A percentile compares a stretch with the other conserved stretches of the same genome.
phyloP scores from a whole-genome alignment of 192 early-diverging fungal species.

The Backusella morwellensis region DNA sequence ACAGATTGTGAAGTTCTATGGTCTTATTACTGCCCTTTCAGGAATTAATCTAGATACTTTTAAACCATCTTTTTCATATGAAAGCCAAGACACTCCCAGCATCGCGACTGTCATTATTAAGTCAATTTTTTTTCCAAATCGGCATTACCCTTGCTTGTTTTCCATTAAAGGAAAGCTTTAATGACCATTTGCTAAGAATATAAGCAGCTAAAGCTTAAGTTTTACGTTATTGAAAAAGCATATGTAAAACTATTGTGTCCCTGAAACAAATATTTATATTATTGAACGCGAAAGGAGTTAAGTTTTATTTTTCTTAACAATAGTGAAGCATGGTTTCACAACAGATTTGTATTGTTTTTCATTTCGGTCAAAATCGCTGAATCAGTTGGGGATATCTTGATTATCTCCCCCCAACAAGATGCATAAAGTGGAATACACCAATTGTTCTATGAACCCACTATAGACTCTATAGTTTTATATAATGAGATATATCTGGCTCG shows the following conservation, averaged over 20 bases:
- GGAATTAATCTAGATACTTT: neutral
- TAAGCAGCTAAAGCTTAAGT: neutral
- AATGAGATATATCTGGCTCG: too few species aligned
- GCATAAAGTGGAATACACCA: neutral
- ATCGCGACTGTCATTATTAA: neutral
- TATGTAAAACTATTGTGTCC: neutral
- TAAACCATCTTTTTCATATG: neutral
- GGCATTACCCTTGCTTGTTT: neutral
- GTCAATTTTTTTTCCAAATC: neutral
- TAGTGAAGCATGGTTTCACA: neutral
- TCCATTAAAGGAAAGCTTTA: neutral
- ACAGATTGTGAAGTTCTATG: too few species aligned
- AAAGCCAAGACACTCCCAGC: neutral
- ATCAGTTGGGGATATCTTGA: neutral
- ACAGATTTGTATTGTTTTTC: neutral
- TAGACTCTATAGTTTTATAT: too few species aligned
- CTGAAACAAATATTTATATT: neutral
- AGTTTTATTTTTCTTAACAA: neutral
- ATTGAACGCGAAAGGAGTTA: neutral
- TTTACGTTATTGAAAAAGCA: too few species aligned
- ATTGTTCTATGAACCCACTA: neutral
- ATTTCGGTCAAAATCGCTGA: neutral
- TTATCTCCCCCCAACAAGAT: neutral
- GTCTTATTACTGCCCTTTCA: too few species aligned
- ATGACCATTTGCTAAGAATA: neutral